These are phyloP conservation scores for Phaeosphaeria sp. DNA, from an alignment of 2,329 filamentous ascomycete genomes.

Conservation along the genomic window DNA sequence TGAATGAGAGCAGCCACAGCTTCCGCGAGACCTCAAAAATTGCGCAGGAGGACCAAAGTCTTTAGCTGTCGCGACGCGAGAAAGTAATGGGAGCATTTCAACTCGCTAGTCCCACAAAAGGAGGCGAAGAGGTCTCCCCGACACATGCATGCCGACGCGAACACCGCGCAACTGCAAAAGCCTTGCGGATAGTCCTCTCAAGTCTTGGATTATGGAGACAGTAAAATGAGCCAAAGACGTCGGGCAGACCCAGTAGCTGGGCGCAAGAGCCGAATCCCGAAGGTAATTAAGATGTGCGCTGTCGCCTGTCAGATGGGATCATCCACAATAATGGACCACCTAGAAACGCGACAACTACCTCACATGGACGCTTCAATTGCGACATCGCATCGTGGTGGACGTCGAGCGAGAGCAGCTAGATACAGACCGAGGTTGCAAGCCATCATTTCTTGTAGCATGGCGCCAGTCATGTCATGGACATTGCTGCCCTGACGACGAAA, in stretches of 20 bases:
- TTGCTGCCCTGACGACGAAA: not conserved
- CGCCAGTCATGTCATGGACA: not conserved
- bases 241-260: constrained; percentile 12
- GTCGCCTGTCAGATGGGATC: constrained; percentile 12
- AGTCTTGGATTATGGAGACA: not conserved
- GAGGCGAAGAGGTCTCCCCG: too few species aligned
- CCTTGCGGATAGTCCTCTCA: not conserved
- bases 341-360: not conserved
- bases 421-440: not conserved
- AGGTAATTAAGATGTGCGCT: constrained; percentile 24
- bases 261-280: constrained; percentile 16
- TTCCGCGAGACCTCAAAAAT: too few species aligned
- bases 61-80: too few species aligned
- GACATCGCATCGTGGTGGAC: not conserved
- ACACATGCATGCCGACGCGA: too few species aligned
- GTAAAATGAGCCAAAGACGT: constrained; percentile 1
- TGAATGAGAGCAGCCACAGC: too few species aligned
- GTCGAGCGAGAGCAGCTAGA: not conserved
- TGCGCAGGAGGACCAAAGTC: too few species aligned
- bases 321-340: not conserved
- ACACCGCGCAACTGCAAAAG: not conserved
- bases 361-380: not conserved
- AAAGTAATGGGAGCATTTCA: too few species aligned
- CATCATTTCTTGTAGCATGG: constrained; percentile 9
- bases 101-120: too few species aligned